Evolutionary conservation across 1,139 yeast species (phyloP).

Genomic region (Saccharomyces pastorianus): DNA sequence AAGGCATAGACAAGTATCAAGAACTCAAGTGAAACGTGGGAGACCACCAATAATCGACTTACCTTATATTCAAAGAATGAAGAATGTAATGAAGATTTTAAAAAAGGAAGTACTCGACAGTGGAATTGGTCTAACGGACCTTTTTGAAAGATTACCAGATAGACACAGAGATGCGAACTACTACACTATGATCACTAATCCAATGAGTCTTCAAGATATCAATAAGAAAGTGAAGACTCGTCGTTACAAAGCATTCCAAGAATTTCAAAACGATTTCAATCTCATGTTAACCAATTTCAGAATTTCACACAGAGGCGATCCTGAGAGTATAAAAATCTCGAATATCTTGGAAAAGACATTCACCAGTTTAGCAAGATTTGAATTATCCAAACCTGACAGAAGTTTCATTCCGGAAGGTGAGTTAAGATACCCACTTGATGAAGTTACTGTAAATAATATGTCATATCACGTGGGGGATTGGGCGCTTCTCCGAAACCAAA

Average conservation of each 20-base stretch:
- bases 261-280: conserved; percentile 67
- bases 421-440: conserved; percentile 70
- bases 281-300: conserved; percentile 71
- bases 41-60: conserved; percentile 93
- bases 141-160: conserved; percentile 82
- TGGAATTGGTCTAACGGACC: conserved; percentile 42
- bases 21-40: conserved; percentile 52
- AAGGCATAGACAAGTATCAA: conserved; percentile 15
- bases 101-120: conserved; percentile 58
- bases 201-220: conserved; percentile 76
- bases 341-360: conserved; percentile 54
- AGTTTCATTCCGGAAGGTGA: conserved; percentile 67
- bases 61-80: conserved; percentile 88
- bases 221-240: conserved; percentile 80
- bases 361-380: conserved; percentile 53
- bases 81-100: conserved; percentile 71
- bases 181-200: conserved; percentile 53
- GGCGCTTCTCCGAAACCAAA: conserved; percentile 80
- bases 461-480: conserved; percentile 86
- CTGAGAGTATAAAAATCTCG: conserved; percentile 51
- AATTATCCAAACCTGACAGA: conserved; percentile 71
- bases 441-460: conserved; percentile 62
- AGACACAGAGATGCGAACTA: conserved; percentile 57
- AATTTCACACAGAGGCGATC: conserved; percentile 51
- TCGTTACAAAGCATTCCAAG: conserved; percentile 67